Percentiles rank a stretch among this genome's conserved stretches.
Conservation (phyloP, 768 basidiomycete species). For the Megacollybia marginata region DNA sequence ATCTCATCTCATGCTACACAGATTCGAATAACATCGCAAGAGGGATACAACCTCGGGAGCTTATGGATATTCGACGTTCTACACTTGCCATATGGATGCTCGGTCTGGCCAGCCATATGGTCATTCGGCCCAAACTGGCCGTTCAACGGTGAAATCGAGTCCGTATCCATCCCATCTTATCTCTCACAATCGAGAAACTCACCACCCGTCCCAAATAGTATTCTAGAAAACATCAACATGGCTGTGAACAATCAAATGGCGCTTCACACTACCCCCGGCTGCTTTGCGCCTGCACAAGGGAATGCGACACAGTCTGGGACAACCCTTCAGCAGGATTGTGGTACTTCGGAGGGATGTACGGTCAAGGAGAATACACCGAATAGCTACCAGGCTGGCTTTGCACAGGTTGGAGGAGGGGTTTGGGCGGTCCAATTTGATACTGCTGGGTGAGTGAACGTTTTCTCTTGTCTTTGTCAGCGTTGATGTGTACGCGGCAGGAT, state of each 20-base stretch:
- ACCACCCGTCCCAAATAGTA: slow-evolving; percentile 14
- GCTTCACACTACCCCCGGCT: slow-evolving; percentile 38
- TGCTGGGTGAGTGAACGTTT: slow-evolving; percentile 16
- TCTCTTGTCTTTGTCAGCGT: slow-evolving; percentile 6
- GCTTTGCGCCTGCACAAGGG: slow-evolving; percentile 9
- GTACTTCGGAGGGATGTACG: slow-evolving; percentile 8
- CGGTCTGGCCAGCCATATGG: slow-evolving; percentile 46
- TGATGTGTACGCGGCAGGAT: background rate
- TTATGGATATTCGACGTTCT: slow-evolving; percentile 36
- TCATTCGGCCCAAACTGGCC: slow-evolving; percentile 36
- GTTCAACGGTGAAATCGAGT: slow-evolving; percentile 35
- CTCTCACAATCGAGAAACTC: background rate
- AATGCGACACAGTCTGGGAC: slow-evolving; percentile 12
- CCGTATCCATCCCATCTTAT: slow-evolving; percentile 4
- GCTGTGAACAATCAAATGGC: slow-evolving; percentile 46
- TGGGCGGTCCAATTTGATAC: slow-evolving; percentile 50
- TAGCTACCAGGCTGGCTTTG: slow-evolving; percentile 16
- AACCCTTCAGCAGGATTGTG: slow-evolving; percentile 13
- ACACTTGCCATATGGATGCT: slow-evolving; percentile 51
- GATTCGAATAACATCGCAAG: slow-evolving; percentile 36
- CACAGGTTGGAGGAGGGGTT: slow-evolving; percentile 43
- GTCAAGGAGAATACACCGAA: slow-evolving; percentile 24
- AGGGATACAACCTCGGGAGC: slow-evolving; percentile 30
- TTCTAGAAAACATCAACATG: slow-evolving; percentile 56
- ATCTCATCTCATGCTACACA: slow-evolving; percentile 19